A percentile compares a stretch with the other conserved stretches of the same genome.
phyloP scores from a whole-genome alignment of 208 protist genomes.

The Trypanosoma vivax region DNA sequence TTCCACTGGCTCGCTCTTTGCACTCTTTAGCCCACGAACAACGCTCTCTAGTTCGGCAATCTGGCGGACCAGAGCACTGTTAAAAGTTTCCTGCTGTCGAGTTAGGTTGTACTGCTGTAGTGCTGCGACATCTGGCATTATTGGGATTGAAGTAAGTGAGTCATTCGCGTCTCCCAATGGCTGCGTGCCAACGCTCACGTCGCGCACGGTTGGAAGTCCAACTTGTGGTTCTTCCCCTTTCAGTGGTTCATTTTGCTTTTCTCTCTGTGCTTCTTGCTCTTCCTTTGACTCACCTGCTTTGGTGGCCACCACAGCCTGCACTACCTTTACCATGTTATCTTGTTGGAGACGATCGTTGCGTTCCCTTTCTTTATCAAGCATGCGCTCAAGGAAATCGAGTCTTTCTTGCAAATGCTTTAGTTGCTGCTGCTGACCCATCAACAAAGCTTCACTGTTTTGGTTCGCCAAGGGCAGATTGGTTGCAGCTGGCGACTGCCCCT shows the following conservation, averaged over 20 bases:
- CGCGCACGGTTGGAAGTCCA: background rate
- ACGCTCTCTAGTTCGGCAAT: constrained; percentile 55
- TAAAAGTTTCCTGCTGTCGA: constrained; percentile 46
- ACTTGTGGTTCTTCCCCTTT: background rate
- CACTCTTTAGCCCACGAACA: constrained; percentile 30
- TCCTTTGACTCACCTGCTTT: background rate
- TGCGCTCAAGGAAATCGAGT: constrained; percentile 43
- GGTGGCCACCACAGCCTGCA: constrained; percentile 22
- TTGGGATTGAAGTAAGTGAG: constrained; percentile 40
- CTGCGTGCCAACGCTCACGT: background rate
- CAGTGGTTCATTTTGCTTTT: background rate
- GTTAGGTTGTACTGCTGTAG: constrained; percentile 70
- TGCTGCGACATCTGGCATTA: constrained; percentile 70
- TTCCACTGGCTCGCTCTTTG: constrained; percentile 2
- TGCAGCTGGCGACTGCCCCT: constrained; percentile 3
- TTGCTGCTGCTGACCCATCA: constrained; percentile 1
- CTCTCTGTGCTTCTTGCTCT: background rate
- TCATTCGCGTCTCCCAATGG: background rate
- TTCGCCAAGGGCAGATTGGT: constrained; percentile 3
- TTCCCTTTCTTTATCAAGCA: constrained; percentile 43
- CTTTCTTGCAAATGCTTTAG: constrained; percentile 26
- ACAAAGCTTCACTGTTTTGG: constrained; percentile 10
- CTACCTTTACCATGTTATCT: constrained; percentile 55
- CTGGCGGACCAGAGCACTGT: constrained; percentile 60
- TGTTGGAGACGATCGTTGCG: constrained; percentile 37